Percentiles rank a stretch among this genome's conserved stretches.
Conservation (phyloP, 768 basidiomycete genomes). For the Sarcomyxa edulis region DNA sequence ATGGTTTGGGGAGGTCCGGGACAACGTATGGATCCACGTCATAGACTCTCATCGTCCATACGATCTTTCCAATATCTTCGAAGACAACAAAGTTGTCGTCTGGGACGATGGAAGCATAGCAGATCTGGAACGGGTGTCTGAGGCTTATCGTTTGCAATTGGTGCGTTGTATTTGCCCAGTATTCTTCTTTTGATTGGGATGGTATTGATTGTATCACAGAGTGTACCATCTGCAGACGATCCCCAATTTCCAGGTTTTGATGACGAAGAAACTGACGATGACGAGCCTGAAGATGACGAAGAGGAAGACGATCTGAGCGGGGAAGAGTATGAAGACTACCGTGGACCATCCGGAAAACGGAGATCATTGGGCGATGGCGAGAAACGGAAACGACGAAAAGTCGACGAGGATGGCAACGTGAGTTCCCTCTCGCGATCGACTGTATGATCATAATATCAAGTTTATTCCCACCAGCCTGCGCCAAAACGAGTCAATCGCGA, state of each 20-base stretch:
- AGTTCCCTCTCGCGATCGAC: constrained; percentile 8
- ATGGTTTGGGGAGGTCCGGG: constrained; percentile 73
- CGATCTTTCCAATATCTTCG: constrained; percentile 84
- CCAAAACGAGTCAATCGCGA: constrained; percentile 62
- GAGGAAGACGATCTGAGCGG: constrained; percentile 53
- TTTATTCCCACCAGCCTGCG: not conserved
- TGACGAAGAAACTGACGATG: too few species aligned
- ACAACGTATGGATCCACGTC: constrained; percentile 74
- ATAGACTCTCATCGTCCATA: constrained; percentile 92
- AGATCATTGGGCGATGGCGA: constrained; percentile 35
- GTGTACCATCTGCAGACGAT: too few species aligned
- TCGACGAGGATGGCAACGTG: constrained; percentile 40
- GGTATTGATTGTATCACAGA: too few species aligned
- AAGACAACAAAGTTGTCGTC: constrained; percentile 69
- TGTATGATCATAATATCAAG: constrained; percentile 12
- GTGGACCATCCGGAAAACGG: constrained; percentile 39
- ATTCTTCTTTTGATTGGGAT: too few species aligned
- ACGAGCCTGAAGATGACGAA: constrained; percentile 71
- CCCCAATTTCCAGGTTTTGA: too few species aligned
- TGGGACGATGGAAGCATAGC: constrained; percentile 92
- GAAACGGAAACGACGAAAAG: constrained; percentile 51
- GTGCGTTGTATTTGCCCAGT: too few species aligned
- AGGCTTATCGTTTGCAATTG: too few species aligned
- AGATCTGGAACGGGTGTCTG: constrained; percentile 50
- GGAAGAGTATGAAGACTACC: constrained; percentile 37